These are phyloP conservation scores for Lactifluus volemus DNA, from an alignment of 768 basidiomycete genomes.

Conservation along the genomic window DNA sequence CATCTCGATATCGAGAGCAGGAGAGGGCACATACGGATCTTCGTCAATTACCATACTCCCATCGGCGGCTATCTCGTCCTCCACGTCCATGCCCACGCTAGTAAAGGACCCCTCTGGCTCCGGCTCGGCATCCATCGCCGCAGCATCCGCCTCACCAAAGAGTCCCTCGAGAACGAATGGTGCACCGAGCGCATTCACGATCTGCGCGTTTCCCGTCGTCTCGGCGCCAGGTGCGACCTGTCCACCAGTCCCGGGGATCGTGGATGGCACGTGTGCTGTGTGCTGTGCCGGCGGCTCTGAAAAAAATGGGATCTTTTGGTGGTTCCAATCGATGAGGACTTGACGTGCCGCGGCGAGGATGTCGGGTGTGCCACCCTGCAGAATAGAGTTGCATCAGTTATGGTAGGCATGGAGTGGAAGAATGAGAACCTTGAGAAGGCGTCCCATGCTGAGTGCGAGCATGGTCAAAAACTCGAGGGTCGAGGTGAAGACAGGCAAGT, in stretches of 20 bases:
- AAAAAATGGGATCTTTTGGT: constrained; percentile 22
- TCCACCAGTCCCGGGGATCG: constrained; percentile 28
- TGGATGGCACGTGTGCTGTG: constrained; percentile 22
- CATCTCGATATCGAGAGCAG: too few relatives aligned
- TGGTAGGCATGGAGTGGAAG: not conserved
- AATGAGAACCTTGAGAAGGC: constrained; percentile 58
- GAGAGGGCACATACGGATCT: not conserved
- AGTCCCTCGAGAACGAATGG: constrained; percentile 79
- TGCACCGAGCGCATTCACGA: constrained; percentile 58
- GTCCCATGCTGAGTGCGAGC: constrained; percentile 74
- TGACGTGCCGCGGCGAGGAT: constrained; percentile 72
- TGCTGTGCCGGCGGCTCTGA: not conserved
- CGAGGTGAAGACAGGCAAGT: constrained; percentile 63
- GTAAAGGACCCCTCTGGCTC: constrained; percentile 24
- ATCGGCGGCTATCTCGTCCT: not conserved
- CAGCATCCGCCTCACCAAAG: constrained; percentile 68
- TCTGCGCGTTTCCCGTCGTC: constrained; percentile 72
- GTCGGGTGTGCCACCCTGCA: constrained; percentile 86
- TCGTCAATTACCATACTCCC: constrained; percentile 8
- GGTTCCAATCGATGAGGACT: constrained; percentile 62
- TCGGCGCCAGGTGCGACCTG: constrained; percentile 67
- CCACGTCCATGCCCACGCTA: constrained; percentile 7
- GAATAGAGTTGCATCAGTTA: not conserved
- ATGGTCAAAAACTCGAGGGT: constrained; percentile 84
- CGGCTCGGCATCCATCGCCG: constrained; percentile 41